phyloP scores from a whole-genome alignment of 2,329 filamentous ascomycete species.

The Colletotrichum tofieldiae region DNA sequence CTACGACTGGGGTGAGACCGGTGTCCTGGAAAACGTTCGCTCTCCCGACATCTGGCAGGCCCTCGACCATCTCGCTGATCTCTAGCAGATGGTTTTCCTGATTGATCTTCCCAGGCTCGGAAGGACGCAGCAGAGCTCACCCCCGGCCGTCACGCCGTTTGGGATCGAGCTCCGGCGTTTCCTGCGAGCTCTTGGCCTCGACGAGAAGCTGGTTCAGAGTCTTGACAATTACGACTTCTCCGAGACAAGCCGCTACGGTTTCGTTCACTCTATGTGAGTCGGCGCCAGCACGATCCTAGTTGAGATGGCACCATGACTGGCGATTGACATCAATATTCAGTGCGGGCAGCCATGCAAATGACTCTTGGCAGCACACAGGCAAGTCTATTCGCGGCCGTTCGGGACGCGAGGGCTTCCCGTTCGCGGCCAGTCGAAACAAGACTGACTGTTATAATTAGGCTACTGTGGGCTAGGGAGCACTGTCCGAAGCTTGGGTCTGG shows the following conservation, averaged over 20 bases:
- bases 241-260: constrained; percentile 79
- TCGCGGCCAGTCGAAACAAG: constrained; percentile 21
- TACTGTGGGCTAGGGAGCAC: constrained; percentile 81
- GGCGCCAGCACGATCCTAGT: constrained; percentile 15
- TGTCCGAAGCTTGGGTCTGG: constrained; percentile 75
- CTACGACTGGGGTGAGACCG: constrained; percentile 92
- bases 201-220: constrained; percentile 76
- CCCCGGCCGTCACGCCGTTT: constrained; percentile 65
- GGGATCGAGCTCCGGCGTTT: constrained; percentile 81
- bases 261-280: constrained; percentile 87
- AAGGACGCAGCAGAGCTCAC: constrained; percentile 53
- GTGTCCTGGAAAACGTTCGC: constrained; percentile 86
- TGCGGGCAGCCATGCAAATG: constrained; percentile 69
- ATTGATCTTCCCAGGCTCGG: constrained; percentile 85
- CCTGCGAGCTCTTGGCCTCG: constrained; percentile 76
- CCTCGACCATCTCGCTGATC: constrained; percentile 41
- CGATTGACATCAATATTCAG: constrained; percentile 55
- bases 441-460: constrained; percentile 63
- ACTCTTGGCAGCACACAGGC: constrained; percentile 59
- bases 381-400: constrained; percentile 46
- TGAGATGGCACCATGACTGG: constrained; percentile 22
- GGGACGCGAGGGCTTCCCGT: constrained; percentile 34
- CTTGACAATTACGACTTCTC: constrained; percentile 87
- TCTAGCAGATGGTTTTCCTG: constrained; percentile 81
- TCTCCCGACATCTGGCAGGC: background rate